Base-by-base conservation (phyloP, 345 rosid species). In the Linum lewisii region DNA sequence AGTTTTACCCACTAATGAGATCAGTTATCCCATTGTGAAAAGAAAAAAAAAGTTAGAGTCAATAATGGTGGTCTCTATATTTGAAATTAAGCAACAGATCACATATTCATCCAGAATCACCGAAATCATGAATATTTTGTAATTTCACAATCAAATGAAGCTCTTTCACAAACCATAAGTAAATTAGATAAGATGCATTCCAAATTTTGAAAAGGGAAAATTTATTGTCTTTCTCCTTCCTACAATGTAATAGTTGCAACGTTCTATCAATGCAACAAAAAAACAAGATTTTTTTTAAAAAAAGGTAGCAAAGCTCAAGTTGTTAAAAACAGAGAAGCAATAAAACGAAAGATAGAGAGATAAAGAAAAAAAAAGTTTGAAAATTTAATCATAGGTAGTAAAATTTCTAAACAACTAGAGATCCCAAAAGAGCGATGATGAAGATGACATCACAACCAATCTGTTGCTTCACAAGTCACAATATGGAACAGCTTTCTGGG, bases 401-500 rank as follows among this genome's bases (percentile, higher is more conserved):
- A 42, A 42, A 11, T 42, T 16, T 7, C 18, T 42, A 11, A 16
- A 42, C 15, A 42, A 42, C 47, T 42, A 42, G 3, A 11, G 16
- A 11, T 42, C 47, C 15, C 47, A 42, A 11, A 1, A 29, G 34
- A 29, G 34, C 7, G 34, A 29, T 29, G 34, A 29, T 29, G 34
- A 29, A 5, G 34, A 29, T 1, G 34, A 29, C 34, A 26, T 6
- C 34, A 29, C 3, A 29, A 29, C 34, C 34, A 29, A 0, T 26
- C 34, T 16, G 18, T 6, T 42, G 18, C 47, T 42, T 42, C 15
- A 11, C 13, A 4, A 13, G 21, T 52, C 56, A 52, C 56, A 52
- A 52, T 19, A 52, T 52, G 15, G 56, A 52, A 24, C 56, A 52
- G 56, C 56, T 24, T 52, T 52, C 15, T 52, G 56, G 1, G 56